Conservation (phyloP, 441 rosid species). For the Cnidoscolus chayamansa region DNA sequence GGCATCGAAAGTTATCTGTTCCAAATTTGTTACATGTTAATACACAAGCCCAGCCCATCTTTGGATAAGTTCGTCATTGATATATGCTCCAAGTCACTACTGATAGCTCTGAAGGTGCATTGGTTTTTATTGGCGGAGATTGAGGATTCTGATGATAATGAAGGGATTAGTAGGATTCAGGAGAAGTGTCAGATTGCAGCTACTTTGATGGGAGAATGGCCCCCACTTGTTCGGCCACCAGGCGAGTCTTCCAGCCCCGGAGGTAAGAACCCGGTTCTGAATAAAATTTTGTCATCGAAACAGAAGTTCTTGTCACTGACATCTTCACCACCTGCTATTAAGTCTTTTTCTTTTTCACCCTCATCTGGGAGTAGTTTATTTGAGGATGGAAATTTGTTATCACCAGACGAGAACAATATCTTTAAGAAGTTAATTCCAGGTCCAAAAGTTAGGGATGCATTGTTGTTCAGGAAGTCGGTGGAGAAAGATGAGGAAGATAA, state of each 20-base stretch:
- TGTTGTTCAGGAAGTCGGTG: conserved; percentile 85
- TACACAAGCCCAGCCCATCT: conserved; percentile 96
- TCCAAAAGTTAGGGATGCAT: conserved; percentile 89
- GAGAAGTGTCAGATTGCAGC: conserved; percentile 98
- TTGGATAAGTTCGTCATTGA: conserved; percentile 98
- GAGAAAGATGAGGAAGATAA: conserved; percentile 88
- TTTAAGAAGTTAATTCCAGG: conserved; percentile 91
- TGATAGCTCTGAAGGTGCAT: conserved; percentile 91
- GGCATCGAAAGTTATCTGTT: conserved; percentile 93
- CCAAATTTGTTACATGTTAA: conserved; percentile 91
- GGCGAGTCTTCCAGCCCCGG: conserved; percentile 59
- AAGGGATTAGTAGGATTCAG: conserved; percentile 91
- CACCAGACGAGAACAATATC: conserved; percentile 77
- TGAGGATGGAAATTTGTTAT: conserved; percentile 62
- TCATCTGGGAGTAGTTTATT: conserved; percentile 50
- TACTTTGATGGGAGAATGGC: conserved; percentile 96
- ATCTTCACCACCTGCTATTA: conserved; percentile 67
- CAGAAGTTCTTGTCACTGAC: conserved; percentile 81
- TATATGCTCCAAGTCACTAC: conserved; percentile 74
- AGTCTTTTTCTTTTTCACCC: conserved; percentile 67
- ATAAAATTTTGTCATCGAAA: conserved; percentile 73
- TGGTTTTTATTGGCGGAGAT: conserved; percentile 97
- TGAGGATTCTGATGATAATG: conserved; percentile 93
- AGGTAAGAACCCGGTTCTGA: conserved; percentile 87
- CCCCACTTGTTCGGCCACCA: conserved; percentile 57